Conservation (phyloP, 306 rosid genomes). For the Lotus japonicus region DNA sequence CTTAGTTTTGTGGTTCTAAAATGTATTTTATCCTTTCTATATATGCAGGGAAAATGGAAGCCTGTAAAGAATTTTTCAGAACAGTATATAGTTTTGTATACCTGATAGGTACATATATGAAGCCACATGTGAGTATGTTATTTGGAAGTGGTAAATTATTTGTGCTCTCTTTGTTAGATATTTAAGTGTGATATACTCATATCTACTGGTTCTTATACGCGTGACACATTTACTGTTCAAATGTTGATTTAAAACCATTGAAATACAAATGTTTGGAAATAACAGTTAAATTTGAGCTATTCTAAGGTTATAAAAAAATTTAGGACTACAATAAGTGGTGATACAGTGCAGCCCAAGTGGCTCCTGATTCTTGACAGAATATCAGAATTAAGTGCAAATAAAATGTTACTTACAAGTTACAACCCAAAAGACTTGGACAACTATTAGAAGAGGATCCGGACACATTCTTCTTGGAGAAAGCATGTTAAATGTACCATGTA, state of each 20-base stretch:
- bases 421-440: not conserved
- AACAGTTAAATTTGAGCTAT: not conserved
- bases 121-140: conserved; percentile 73
- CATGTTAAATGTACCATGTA: not conserved
- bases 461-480: not conserved
- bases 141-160: not conserved
- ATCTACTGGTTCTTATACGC: not conserved
- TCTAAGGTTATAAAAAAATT: not conserved
- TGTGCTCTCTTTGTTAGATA: not conserved
- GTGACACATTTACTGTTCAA: not conserved
- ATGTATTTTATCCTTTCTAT: conserved; percentile 10
- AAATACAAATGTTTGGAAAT: not conserved
- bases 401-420: not conserved
- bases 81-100: conserved; percentile 59
- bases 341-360: not conserved
- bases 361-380: not conserved
- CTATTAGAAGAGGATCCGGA: not conserved
- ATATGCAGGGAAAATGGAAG: conserved; percentile 65
- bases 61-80: conserved; percentile 59
- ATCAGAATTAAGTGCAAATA: not conserved
- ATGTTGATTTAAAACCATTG: not conserved
- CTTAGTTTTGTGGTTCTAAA: not conserved
- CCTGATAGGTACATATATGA: conserved; percentile 73
- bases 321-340: not conserved
- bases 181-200: conserved; percentile 1